A percentile compares a stretch with the other conserved stretches of the same genome.
Evolutionary conservation across 2,329 filamentous ascomycete genomes (phyloP).

Genomic region (Annulohypoxylon truncatum): DNA sequence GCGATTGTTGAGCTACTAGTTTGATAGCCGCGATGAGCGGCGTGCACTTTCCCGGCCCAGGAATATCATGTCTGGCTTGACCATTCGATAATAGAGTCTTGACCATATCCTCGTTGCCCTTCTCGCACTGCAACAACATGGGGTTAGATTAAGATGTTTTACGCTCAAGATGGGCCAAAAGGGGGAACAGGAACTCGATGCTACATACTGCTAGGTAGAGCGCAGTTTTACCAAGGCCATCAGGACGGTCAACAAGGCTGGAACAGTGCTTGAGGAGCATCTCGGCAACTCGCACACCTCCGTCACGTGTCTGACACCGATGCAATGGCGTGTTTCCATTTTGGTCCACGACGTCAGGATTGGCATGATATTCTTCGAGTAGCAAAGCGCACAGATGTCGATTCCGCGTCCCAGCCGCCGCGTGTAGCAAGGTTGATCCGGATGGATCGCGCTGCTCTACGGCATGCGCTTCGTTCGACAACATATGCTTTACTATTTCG

Average conservation of each 20-base stretch:
- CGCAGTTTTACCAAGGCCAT: conserved; percentile 47
- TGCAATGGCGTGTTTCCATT: conserved; percentile 44
- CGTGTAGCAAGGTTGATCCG: conserved; percentile 46
- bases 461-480: conserved; percentile 34
- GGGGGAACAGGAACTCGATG: neutral
- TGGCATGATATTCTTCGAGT: conserved; percentile 43
- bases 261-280: conserved; percentile 41
- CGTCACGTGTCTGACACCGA: conserved; percentile 43
- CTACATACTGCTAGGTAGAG: conserved; percentile 43
- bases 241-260: conserved; percentile 36
- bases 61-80: conserved; percentile 44
- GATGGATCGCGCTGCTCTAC: conserved; percentile 42
- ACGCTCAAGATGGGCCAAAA: too few species aligned
- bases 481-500: conserved; percentile 45
- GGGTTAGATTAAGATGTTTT: too few species aligned
- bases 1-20: conserved; percentile 35
- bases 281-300: conserved; percentile 44
- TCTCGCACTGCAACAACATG: conserved; percentile 37
- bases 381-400: conserved; percentile 46
- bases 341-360: conserved; percentile 45
- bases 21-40: conserved; percentile 47
- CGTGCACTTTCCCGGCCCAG: conserved; percentile 40
- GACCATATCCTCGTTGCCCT: conserved; percentile 48
- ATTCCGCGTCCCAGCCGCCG: conserved; percentile 49
- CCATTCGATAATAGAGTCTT: conserved; percentile 37